A percentile compares a stretch with the other conserved stretches of the same genome.
These are phyloP conservation scores for Aspergillus udagawae DNA, from an alignment of 2,329 filamentous ascomycete species.

Conservation along the genomic window DNA sequence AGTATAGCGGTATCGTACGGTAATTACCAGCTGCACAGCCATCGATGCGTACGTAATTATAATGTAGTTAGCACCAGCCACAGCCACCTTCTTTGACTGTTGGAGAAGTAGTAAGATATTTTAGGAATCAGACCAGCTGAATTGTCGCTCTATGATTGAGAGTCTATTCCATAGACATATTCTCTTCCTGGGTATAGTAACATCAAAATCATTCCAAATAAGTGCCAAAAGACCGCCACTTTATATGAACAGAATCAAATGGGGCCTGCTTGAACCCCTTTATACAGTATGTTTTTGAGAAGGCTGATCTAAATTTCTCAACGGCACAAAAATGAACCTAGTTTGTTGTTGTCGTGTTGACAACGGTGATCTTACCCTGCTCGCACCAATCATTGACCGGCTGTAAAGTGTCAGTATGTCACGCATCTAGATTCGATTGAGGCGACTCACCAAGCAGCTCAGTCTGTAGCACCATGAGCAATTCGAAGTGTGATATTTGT, in stretches of 20 bases:
- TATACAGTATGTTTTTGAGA: not conserved
- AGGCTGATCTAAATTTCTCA: not conserved
- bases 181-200: not conserved
- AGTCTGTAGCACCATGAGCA: slow-evolving; percentile 95
- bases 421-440: not conserved
- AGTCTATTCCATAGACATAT: not conserved
- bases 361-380: slow-evolving; percentile 28
- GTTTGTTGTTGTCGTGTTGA: not conserved
- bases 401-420: slow-evolving; percentile 20
- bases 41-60: not conserved
- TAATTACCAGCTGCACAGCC: not conserved
- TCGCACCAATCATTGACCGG: slow-evolving; percentile 46
- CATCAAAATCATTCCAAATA: not conserved
- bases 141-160: not conserved
- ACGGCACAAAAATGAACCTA: not conserved
- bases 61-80: not conserved
- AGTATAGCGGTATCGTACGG: not conserved
- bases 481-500: slow-evolving; percentile 63
- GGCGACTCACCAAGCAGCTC: slow-evolving; percentile 75
- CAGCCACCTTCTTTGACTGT: not conserved
- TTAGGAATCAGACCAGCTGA: not conserved
- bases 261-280: not conserved
- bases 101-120: not conserved
- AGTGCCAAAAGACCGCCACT: not conserved
- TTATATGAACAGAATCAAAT: too few relatives aligned